Percentiles rank a stretch among this genome's conserved stretches.
These are phyloP conservation scores for Aechmea fasciata DNA, from an alignment of 176 grass and related monocot species.

Conservation along the genomic window DNA sequence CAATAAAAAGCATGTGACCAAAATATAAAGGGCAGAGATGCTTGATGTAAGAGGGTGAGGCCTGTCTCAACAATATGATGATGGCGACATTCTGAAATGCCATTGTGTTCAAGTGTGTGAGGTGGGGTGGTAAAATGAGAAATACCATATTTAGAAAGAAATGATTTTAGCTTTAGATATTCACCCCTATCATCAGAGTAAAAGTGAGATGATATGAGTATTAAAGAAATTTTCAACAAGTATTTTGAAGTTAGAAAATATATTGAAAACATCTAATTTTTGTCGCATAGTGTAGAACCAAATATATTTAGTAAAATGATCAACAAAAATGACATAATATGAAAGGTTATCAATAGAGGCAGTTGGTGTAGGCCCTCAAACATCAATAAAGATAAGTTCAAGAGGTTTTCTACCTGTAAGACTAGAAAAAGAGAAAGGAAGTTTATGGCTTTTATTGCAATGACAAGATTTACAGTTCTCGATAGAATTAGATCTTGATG, in stretches of 20 bases:
- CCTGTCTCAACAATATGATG: not conserved
- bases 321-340: slow-evolving; percentile 18
- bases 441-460: slow-evolving; percentile 2
- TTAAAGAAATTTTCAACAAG: not conserved
- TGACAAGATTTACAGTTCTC: not conserved
- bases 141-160: not conserved
- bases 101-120: not conserved
- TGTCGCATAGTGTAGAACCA: not conserved
- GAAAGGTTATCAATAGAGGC: not conserved
- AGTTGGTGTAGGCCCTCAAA: not conserved
- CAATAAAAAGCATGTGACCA: not conserved
- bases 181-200: not conserved
- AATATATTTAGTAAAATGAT: slow-evolving; percentile 8
- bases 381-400: slow-evolving; percentile 3
- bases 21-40: not conserved
- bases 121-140: not conserved
- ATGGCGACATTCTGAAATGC: not conserved
- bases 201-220: not conserved
- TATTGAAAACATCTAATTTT: not conserved
- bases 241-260: not conserved
- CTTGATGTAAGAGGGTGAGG: not conserved
- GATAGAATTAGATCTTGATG: not conserved
- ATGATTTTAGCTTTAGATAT: not conserved
- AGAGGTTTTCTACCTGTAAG: not conserved
- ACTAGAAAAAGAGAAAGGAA: not conserved